Percentiles rank a stretch among this genome's conserved stretches.
phyloP scores from a whole-genome alignment of 1,139 yeast genomes.

The Blastobotrys malaysiensis region DNA sequence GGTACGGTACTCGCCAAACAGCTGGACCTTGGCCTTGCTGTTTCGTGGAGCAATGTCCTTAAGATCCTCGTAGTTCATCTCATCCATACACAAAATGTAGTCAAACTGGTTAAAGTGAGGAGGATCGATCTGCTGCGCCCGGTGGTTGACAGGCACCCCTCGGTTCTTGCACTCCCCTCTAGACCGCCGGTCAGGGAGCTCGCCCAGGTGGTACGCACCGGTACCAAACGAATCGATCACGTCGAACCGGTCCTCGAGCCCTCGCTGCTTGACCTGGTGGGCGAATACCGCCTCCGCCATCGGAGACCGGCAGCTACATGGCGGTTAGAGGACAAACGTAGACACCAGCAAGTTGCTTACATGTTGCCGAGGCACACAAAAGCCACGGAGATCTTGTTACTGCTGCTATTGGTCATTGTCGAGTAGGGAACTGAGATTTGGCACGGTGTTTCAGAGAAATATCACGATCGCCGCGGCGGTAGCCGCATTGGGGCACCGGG shows the following conservation, averaged over 20 bases:
- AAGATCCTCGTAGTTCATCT: conserved; percentile 44
- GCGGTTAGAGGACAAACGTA: background rate
- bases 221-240: conserved; percentile 86
- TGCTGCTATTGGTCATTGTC: background rate
- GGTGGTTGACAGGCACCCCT: conserved; percentile 69
- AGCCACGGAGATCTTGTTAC: conserved; percentile 18
- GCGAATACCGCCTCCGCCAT: conserved; percentile 95
- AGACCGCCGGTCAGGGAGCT: conserved; percentile 72
- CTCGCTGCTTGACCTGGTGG: conserved; percentile 53
- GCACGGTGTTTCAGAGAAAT: background rate
- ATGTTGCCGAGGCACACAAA: conserved; percentile 92
- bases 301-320: conserved; percentile 84
- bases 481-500: background rate
- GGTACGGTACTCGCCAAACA: conserved; percentile 76
- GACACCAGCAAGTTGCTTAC: conserved; percentile 40
- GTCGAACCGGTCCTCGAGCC: conserved; percentile 39
- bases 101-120: conserved; percentile 67
- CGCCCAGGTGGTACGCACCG: conserved; percentile 78
- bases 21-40: conserved; percentile 21
- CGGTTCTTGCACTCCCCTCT: conserved; percentile 61
- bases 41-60: conserved; percentile 51
- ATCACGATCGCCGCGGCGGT: background rate
- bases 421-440: background rate
- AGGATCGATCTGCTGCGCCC: conserved; percentile 62
- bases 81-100: conserved; percentile 73